Percentiles rank a stretch among this genome's conserved stretches.
Conservation (phyloP, 1,284 basidiomycete species). For the Marasmius fiardii region DNA sequence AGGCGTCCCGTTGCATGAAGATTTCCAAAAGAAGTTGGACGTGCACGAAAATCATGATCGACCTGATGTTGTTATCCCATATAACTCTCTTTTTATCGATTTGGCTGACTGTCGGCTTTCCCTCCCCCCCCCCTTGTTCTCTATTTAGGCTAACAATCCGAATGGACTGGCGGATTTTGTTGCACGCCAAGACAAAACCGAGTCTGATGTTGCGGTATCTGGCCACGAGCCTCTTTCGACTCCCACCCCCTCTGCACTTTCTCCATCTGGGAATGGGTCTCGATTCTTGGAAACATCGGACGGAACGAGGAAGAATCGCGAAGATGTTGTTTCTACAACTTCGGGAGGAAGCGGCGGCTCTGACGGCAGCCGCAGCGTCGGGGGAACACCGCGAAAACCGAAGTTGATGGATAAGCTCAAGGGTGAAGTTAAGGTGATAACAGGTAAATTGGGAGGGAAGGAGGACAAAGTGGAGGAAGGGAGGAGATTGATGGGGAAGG, state of each 20-base stretch:
- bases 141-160: too few species aligned
- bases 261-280: background rate
- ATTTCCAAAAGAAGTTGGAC: slow-evolving; percentile 19
- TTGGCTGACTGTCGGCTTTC: too few species aligned
- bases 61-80: too few species aligned
- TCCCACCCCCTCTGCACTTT: too few species aligned
- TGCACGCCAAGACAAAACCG: background rate
- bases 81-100: too few species aligned
- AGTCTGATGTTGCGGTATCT: background rate
- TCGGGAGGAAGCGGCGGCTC: background rate
- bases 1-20: slow-evolving; percentile 20
- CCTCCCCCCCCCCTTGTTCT: too few species aligned
- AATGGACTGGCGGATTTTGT: background rate
- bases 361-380: background rate
- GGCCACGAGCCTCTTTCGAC: background rate
- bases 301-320: background rate
- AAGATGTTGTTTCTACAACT: background rate
- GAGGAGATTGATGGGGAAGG: slow-evolving; percentile 25
- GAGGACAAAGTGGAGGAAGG: slow-evolving; percentile 48
- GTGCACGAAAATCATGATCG: background rate
- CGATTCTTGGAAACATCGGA: background rate
- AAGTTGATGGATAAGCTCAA: slow-evolving; percentile 50
- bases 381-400: slow-evolving; percentile 23
- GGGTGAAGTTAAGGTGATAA: slow-evolving; percentile 50
- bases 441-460: slow-evolving; percentile 47